phyloP scores from a whole-genome alignment of 352 stramenopile genomes.

The Globisporangium megalacanthum region DNA sequence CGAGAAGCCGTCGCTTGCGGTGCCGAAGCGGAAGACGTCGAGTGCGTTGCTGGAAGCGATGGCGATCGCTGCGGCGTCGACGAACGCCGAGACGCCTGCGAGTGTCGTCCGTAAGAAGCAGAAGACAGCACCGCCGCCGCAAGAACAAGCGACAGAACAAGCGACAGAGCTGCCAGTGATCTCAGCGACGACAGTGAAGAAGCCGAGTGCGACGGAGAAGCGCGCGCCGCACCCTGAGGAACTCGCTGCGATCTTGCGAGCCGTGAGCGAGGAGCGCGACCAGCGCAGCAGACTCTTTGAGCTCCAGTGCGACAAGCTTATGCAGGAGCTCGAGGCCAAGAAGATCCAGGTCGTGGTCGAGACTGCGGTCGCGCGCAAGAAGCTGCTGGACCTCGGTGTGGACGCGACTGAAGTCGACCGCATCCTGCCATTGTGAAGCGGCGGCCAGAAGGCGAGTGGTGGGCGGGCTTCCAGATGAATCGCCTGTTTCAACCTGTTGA shows the following conservation, averaged over 20 bases:
- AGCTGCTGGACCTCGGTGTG: constrained; percentile 31
- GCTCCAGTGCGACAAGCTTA: constrained; percentile 14
- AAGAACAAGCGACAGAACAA: neutral
- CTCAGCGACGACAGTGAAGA: neutral
- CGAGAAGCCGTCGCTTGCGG: constrained; percentile 7
- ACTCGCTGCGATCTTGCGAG: constrained; percentile 11
- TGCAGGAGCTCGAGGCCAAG: constrained; percentile 18
- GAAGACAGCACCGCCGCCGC: neutral
- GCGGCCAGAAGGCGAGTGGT: neutral
- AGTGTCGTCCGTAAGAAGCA: constrained; percentile 1
- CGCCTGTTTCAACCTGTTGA: neutral
- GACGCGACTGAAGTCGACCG: constrained; percentile 13
- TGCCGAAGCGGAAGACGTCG: constrained; percentile 13
- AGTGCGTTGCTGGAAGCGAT: constrained; percentile 3
- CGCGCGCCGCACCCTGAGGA: constrained; percentile 1
- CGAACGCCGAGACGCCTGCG: neutral
- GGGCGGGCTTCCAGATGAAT: neutral
- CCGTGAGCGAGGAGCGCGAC: constrained; percentile 15
- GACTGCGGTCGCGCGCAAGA: constrained; percentile 32
- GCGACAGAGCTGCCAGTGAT: neutral
- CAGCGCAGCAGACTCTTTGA: constrained; percentile 15
- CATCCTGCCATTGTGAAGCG: constrained; percentile 14
- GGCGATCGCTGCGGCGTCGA: neutral
- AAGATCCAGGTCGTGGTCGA: constrained; percentile 16
- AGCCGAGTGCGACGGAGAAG: neutral